phyloP scores from a whole-genome alignment of 208 protist species.

The Zelonia costaricensis region DNA sequence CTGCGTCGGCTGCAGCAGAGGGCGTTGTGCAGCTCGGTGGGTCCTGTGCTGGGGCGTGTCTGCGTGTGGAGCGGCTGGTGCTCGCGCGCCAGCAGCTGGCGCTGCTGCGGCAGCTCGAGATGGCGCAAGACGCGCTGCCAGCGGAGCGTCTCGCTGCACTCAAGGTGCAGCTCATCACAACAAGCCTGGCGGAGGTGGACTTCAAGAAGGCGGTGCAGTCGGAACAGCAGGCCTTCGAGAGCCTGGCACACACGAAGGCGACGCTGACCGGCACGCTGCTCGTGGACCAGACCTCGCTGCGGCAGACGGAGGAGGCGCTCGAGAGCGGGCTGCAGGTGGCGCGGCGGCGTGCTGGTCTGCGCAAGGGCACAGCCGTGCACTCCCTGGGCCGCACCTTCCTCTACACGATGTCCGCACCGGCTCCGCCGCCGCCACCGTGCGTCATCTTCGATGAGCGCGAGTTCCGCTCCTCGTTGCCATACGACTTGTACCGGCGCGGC shows the following conservation, averaged over 20 bases:
- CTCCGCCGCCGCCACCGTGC: conserved; percentile 27
- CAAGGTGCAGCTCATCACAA: conserved; percentile 69
- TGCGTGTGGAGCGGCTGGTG: conserved; percentile 39
- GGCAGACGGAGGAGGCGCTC: conserved; percentile 54
- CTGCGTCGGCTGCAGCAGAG: too few species aligned
- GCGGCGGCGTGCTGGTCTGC: conserved; percentile 1
- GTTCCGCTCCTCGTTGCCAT: conserved; percentile 79
- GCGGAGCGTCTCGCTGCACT: conserved; percentile 24
- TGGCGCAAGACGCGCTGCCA: conserved; percentile 58
- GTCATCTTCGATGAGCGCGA: conserved; percentile 89
- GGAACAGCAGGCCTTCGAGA: conserved; percentile 70
- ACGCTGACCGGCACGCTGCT: conserved; percentile 73
- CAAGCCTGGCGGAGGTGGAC: conserved; percentile 36
- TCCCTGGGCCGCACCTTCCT: not conserved
- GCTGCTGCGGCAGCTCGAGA: conserved; percentile 70
- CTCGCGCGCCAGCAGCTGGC: conserved; percentile 47
- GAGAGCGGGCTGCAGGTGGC: conserved; percentile 37
- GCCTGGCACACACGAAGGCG: conserved; percentile 72
- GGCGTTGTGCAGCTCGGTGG: too few species aligned
- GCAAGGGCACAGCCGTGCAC: conserved; percentile 4
- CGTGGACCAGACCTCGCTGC: conserved; percentile 44
- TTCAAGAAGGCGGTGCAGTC: conserved; percentile 37
- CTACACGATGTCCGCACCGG: not conserved
- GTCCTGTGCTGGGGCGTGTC: not conserved
- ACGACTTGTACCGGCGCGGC: conserved; percentile 64